A percentile compares a stretch with the other conserved stretches of the same genome.
phyloP scores from a whole-genome alignment of 2,329 filamentous ascomycete species.

The Talaromyces sp. region DNA sequence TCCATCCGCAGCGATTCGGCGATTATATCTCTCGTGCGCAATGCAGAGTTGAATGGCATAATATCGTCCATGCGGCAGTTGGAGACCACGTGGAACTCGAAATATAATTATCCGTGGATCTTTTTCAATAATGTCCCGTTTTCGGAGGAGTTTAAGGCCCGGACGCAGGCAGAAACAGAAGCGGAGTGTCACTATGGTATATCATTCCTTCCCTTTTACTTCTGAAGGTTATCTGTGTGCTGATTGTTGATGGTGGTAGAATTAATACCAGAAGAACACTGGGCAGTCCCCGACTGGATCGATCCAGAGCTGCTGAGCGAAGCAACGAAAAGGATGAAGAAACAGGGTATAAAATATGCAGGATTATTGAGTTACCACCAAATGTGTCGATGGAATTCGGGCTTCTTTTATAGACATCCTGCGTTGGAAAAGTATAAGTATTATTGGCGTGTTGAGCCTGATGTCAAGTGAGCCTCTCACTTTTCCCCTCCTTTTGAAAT shows the following conservation, averaged over 20 bases:
- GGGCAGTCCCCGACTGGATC: slow-evolving; percentile 89
- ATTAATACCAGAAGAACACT: slow-evolving; percentile 86
- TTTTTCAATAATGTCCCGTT: slow-evolving; percentile 98
- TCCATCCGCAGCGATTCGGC: slow-evolving; percentile 83
- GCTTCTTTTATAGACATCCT: slow-evolving; percentile 94
- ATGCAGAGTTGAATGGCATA: slow-evolving; percentile 81
- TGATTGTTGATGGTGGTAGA: slow-evolving; percentile 50
- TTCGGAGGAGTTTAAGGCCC: slow-evolving; percentile 86
- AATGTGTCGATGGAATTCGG: slow-evolving; percentile 99
- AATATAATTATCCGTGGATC: slow-evolving; percentile 99
- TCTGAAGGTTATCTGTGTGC: not conserved
- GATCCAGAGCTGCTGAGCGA: slow-evolving; percentile 80
- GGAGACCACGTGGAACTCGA: slow-evolving; percentile 92
- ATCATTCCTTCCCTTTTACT: slow-evolving; percentile 14
- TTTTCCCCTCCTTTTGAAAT: not conserved
- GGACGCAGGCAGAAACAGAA: slow-evolving; percentile 76
- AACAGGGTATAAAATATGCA: slow-evolving; percentile 86
- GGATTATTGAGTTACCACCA: slow-evolving; percentile 88
- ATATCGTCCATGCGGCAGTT: slow-evolving; percentile 85
- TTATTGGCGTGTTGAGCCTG: slow-evolving; percentile 98
- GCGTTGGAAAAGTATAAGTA: slow-evolving; percentile 77
- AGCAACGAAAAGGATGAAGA: slow-evolving; percentile 75
- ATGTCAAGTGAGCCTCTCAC: slow-evolving; percentile 67
- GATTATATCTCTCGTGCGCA: slow-evolving; percentile 84
- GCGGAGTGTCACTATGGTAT: slow-evolving; percentile 81